Evolutionary conservation across 148 eudicot genomes (phyloP), one percentile per base, ranked within the genome.

Genomic region (Rhododendron vialii): DNA sequence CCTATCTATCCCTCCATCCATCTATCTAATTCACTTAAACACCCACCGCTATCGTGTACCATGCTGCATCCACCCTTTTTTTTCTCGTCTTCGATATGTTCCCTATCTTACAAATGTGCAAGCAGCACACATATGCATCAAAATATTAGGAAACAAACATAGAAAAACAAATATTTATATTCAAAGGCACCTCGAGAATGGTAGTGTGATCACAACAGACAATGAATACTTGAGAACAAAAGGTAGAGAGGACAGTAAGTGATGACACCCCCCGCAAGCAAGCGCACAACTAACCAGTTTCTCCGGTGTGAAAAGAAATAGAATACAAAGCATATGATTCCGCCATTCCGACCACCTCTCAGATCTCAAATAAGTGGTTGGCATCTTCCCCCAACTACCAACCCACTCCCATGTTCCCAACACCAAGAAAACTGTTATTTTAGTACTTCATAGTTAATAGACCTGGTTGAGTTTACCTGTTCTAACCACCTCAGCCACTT

Each of bases 401-500:
- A n/a, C 78, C 10, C 80, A 41, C 51, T 20, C 30, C 51, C 80
- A n/a, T 0, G 69, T 63, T 77, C 51, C 50, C 51, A 38, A 41
- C 14, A 9, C 51, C 30, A 77, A 7, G 10, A 43, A 43, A 43
- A 47, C 9, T 7, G 3, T 9, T 63, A 17, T 24, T 26, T n/a
- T 67, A 38, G 20, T n/a, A 41, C 2, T 10, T 9, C 43, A 67
- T 45, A 33, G 81, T n/a, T 55, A 45, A 26, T 75, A 82, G 2
- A 86, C 10, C n/a, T 13, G 59, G 24, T 69, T 61, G 43, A n/a
- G 15, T 82, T 75, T 92, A 93, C 98, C 99, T 91, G 98, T 95
- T 90, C 94, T 92, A 86, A 90, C 97, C 82, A 98, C 99, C 90
- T 98, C 98, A 45, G 95, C 93, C 76, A 98, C 98, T 92, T 92